Percentiles rank a stretch among this genome's conserved stretches.
phyloP scores from a whole-genome alignment of 2,329 filamentous ascomycete species.

The Curvularia lunata region DNA sequence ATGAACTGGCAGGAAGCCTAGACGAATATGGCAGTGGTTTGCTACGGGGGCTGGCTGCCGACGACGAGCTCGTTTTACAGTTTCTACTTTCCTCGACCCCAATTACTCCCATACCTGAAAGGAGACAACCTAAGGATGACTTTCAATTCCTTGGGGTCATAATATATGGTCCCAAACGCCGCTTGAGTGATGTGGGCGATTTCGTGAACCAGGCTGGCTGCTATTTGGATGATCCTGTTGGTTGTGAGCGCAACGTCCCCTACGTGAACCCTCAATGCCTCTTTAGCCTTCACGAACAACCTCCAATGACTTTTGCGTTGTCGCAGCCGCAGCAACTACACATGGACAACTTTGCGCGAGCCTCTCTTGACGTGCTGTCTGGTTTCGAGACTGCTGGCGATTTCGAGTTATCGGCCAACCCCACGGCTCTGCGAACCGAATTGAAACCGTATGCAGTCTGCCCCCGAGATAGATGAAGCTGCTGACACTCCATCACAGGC shows the following conservation, averaged over 20 bases:
- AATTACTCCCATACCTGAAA: background rate
- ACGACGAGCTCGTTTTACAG: conserved; percentile 1
- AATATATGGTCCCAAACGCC: conserved; percentile 1
- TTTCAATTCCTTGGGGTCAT: conserved; percentile 2
- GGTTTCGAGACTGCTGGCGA: background rate
- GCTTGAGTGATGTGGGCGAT: background rate
- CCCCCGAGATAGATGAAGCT: background rate
- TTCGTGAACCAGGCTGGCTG: conserved; percentile 3
- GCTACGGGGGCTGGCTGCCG: background rate
- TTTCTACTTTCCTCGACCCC: background rate
- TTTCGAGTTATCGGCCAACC: background rate
- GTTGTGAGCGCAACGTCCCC: conserved; percentile 21
- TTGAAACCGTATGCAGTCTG: background rate
- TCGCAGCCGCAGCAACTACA: background rate
- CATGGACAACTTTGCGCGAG: background rate
- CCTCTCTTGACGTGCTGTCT: background rate
- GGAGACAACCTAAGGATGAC: background rate
- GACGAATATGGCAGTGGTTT: background rate
- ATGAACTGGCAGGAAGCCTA: background rate
- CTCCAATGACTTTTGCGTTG: background rate
- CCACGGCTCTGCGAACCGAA: background rate
- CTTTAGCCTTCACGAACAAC: background rate
- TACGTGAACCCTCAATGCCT: conserved; percentile 23
- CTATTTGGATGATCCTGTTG: conserved; percentile 19
- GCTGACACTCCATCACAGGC: background rate